These are phyloP conservation scores for Cystofilobasidium macerans DNA, from an alignment of 768 basidiomycete species.

Conservation along the genomic window DNA sequence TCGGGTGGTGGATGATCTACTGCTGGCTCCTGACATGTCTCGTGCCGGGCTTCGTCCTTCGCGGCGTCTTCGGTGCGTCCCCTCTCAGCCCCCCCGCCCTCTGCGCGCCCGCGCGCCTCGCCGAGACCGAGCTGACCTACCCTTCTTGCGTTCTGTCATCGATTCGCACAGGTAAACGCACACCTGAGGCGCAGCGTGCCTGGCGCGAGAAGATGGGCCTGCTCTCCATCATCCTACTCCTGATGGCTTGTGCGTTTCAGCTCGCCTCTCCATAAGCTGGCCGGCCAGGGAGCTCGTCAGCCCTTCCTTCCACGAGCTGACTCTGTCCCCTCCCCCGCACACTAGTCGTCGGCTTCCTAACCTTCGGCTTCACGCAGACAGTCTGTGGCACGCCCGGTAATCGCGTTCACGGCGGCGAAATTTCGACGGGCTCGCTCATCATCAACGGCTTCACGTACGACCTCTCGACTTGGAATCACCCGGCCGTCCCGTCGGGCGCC, in stretches of 20 bases:
- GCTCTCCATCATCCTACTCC: constrained; percentile 58
- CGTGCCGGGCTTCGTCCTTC: constrained; percentile 60
- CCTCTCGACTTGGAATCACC: constrained; percentile 75
- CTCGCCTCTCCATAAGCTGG: not conserved
- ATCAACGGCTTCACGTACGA: constrained; percentile 94
- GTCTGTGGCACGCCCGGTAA: constrained; percentile 83
- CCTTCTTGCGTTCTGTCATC: not conserved
- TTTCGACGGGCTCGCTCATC: constrained; percentile 69
- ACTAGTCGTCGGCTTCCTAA: constrained; percentile 78
- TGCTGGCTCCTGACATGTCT: constrained; percentile 73
- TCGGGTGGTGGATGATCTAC: constrained; percentile 91
- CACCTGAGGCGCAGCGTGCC: constrained; percentile 84
- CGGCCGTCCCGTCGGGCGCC: constrained; percentile 47
- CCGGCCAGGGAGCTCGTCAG: not conserved
- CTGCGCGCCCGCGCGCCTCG: constrained; percentile 11
- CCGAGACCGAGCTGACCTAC: constrained; percentile 9
- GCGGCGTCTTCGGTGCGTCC: constrained; percentile 61
- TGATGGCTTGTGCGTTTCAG: constrained; percentile 54
- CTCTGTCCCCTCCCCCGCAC: too few relatives aligned
- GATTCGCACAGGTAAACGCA: constrained; percentile 57
- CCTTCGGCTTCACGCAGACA: constrained; percentile 90
- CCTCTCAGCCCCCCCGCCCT: not conserved
- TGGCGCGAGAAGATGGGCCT: constrained; percentile 99
- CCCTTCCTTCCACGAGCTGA: too few relatives aligned
- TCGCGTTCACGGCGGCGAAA: constrained; percentile 66